Evolutionary conservation across 169 alveolate species (phyloP).

Genomic region (Eimeria falciformis): DNA sequence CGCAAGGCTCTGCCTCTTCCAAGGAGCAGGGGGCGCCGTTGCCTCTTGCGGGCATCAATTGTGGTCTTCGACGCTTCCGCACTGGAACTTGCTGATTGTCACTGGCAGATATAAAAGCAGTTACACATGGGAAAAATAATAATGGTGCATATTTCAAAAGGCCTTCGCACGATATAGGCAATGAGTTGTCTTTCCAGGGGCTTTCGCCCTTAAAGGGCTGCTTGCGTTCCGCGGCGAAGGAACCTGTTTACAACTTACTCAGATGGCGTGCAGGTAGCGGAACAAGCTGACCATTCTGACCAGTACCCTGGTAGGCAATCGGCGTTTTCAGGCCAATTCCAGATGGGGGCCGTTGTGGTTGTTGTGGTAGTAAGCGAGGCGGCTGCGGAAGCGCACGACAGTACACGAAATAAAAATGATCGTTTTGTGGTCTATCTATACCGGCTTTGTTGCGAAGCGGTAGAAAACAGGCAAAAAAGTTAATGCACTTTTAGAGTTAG

Average conservation of each 20-base stretch:
- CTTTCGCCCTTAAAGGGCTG: background rate
- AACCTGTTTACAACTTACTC: background rate
- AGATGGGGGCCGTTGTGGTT: constrained; percentile 50
- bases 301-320: constrained; percentile 65
- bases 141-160: too few relatives aligned
- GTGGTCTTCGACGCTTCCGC: constrained; percentile 64
- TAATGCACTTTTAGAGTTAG: too few relatives aligned
- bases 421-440: background rate
- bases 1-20: constrained; percentile 60
- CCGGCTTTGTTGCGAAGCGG: background rate
- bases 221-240: background rate
- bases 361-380: constrained; percentile 67
- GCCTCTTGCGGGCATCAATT: constrained; percentile 67
- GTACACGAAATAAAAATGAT: background rate
- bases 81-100: constrained; percentile 17
- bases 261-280: constrained; percentile 60
- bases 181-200: background rate
- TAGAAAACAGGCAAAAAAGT: too few relatives aligned
- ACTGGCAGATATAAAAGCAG: constrained; percentile 23
- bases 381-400: constrained; percentile 6
- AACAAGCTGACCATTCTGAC: constrained; percentile 67
- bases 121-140: background rate
- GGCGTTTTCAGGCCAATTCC: constrained; percentile 68
- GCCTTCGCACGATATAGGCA: background rate
- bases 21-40: constrained; percentile 48